Percentiles rank a stretch among this genome's conserved stretches.
Conservation (phyloP, 2,329 filamentous ascomycete genomes). For the Westerdykella ornata region DNA sequence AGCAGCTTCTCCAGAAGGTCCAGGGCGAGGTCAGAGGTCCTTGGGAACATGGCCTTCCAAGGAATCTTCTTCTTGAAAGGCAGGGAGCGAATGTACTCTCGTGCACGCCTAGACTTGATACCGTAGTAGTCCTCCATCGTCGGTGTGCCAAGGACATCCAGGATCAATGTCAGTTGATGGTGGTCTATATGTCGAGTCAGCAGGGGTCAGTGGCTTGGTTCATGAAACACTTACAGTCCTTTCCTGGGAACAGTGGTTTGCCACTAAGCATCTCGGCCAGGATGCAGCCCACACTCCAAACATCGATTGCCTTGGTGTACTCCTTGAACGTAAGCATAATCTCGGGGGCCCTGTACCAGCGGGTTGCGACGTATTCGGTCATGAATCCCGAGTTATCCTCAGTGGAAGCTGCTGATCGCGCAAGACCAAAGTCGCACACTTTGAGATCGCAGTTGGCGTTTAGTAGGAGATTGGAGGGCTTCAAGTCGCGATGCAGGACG, state of each 20-base stretch:
- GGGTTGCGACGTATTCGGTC: conserved; percentile 99
- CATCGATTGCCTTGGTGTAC: conserved; percentile 98
- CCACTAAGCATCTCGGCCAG: conserved; percentile 98
- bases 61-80: conserved; percentile 99
- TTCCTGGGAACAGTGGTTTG: conserved; percentile 95
- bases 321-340: conserved; percentile 99
- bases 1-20: conserved; percentile 92
- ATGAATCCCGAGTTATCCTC: conserved; percentile 99
- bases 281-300: conserved; percentile 98
- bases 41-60: conserved; percentile 93
- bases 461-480: conserved; percentile 91
- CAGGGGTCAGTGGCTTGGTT: not conserved
- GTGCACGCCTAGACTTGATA: conserved; percentile 94
- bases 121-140: conserved; percentile 99
- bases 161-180: conserved; percentile 92
- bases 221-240: conserved; percentile 69
- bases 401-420: conserved; percentile 88
- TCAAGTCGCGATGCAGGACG: conserved; percentile 92
- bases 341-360: conserved; percentile 97
- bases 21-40: conserved; percentile 94
- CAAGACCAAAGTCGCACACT: conserved; percentile 96
- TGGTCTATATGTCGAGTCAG: conserved; percentile 59
- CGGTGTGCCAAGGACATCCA: conserved; percentile 93
- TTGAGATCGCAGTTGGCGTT: conserved; percentile 99
- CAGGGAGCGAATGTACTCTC: conserved; percentile 95